These are phyloP conservation scores for Mucor sp. DNA, from an alignment of 371 early-diverging fungal genomes.

Conservation along the genomic window DNA sequence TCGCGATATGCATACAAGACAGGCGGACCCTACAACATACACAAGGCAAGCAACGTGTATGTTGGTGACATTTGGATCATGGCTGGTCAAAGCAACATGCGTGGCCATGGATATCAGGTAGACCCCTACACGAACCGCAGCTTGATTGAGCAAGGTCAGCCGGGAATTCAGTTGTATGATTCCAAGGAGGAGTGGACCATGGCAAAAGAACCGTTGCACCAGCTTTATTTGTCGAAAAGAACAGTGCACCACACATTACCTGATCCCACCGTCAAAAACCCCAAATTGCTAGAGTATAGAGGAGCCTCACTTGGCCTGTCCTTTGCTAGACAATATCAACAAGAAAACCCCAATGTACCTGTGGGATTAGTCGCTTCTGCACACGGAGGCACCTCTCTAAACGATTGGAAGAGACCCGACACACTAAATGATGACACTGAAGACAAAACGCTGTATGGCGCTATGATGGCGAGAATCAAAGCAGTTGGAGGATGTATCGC, in stretches of 20 bases:
- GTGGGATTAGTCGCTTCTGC: conserved; percentile 46
- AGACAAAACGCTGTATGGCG: conserved; percentile 36
- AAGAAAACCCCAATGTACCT: conserved; percentile 14
- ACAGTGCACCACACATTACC: conserved; percentile 34
- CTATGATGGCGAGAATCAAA: conserved; percentile 33
- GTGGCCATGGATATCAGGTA: conserved; percentile 37
- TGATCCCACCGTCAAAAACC: conserved; percentile 42
- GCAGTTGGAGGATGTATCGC: conserved; percentile 22
- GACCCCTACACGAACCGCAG: conserved; percentile 6
- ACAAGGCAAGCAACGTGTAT: conserved; percentile 21
- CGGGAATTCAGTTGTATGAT: conserved; percentile 27
- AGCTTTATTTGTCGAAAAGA: conserved; percentile 26
- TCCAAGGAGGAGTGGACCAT: conserved; percentile 38
- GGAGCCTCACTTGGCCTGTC: conserved; percentile 37
- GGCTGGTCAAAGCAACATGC: conserved; percentile 55
- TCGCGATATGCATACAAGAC: background rate
- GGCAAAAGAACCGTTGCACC: conserved; percentile 37
- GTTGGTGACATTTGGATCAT: conserved; percentile 53
- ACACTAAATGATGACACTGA: conserved; percentile 3
- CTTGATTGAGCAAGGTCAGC: background rate
- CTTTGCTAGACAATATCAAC: conserved; percentile 31
- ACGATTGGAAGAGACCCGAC: conserved; percentile 30
- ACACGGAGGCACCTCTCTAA: conserved; percentile 39
- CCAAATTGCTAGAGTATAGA: conserved; percentile 19
- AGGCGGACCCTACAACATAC: conserved; percentile 41